phyloP scores from a whole-genome alignment of 2,329 filamentous ascomycete species.

The Atkinsonella hypoxylon region DNA sequence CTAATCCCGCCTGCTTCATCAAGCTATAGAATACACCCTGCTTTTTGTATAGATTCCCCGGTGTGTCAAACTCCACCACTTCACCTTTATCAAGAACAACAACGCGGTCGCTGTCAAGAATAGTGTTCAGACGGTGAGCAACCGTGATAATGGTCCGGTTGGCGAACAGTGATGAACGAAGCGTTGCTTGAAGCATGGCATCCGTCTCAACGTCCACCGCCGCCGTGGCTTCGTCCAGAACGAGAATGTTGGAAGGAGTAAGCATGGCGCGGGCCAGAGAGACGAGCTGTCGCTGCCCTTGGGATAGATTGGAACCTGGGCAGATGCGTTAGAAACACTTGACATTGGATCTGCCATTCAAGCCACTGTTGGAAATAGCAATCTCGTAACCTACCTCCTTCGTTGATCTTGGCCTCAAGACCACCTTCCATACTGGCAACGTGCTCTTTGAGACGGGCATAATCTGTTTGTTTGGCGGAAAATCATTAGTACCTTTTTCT shows the following conservation, averaged over 20 bases:
- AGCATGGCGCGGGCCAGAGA: constrained; percentile 88
- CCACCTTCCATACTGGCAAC: constrained; percentile 77
- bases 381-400: constrained; percentile 62
- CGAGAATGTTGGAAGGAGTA: constrained; percentile 91
- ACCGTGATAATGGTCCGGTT: constrained; percentile 97
- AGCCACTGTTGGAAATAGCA: not conserved
- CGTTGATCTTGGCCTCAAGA: constrained; percentile 79
- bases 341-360: not conserved
- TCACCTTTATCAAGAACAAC: constrained; percentile 84
- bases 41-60: constrained; percentile 60
- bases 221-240: constrained; percentile 92
- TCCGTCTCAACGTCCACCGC: constrained; percentile 58
- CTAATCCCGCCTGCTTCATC: constrained; percentile 79
- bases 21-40: constrained; percentile 77
- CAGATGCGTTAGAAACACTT: not conserved
- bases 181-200: constrained; percentile 51
- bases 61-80: constrained; percentile 88
- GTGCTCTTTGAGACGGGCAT: constrained; percentile 87
- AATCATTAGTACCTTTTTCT: not conserved
- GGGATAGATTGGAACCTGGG: constrained; percentile 81
- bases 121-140: constrained; percentile 96
- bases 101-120: constrained; percentile 78
- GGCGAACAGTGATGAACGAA: constrained; percentile 58
- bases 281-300: constrained; percentile 88
- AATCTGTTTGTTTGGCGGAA: constrained; percentile 45